Conservation (phyloP, 768 basidiomycete genomes). For the Termitomyces sp. region DNA sequence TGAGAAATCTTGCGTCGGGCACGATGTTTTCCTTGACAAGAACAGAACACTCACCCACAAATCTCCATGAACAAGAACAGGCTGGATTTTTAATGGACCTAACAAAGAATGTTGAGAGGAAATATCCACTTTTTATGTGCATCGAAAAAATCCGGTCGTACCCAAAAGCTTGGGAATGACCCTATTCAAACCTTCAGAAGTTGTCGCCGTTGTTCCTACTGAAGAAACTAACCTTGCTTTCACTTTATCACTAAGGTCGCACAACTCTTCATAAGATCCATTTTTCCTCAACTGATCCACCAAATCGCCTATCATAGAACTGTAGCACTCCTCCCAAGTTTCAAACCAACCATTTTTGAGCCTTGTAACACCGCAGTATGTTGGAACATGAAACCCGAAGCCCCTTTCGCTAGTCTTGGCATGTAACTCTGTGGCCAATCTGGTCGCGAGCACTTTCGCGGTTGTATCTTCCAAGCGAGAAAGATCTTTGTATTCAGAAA, state of each 20-base stretch:
- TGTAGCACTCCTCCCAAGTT: slow-evolving; percentile 69
- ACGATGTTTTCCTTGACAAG: not conserved
- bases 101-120: not conserved
- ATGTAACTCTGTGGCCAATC: slow-evolving; percentile 69
- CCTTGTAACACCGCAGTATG: slow-evolving; percentile 72
- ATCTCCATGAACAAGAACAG: slow-evolving; percentile 76
- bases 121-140: not conserved
- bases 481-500: slow-evolving; percentile 72
- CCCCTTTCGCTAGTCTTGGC: slow-evolving; percentile 45
- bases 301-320: slow-evolving; percentile 57
- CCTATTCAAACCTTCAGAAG: slow-evolving; percentile 30
- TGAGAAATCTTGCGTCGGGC: not conserved
- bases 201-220: not conserved
- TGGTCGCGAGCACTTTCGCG: slow-evolving; percentile 50
- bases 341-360: slow-evolving; percentile 71
- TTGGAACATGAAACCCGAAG: slow-evolving; percentile 72
- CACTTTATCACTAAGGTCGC: slow-evolving; percentile 49
- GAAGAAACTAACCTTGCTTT: slow-evolving; percentile 36
- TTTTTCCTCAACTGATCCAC: slow-evolving; percentile 40
- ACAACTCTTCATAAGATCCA: slow-evolving; percentile 42
- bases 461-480: slow-evolving; percentile 39
- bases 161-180: slow-evolving; percentile 72
- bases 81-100: slow-evolving; percentile 53
- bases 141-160: slow-evolving; percentile 12
- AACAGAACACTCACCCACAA: slow-evolving; percentile 55